These are phyloP conservation scores for Allomyces javanicus DNA, from an alignment of 192 early-diverging fungal genomes.

Conservation along the genomic window DNA sequence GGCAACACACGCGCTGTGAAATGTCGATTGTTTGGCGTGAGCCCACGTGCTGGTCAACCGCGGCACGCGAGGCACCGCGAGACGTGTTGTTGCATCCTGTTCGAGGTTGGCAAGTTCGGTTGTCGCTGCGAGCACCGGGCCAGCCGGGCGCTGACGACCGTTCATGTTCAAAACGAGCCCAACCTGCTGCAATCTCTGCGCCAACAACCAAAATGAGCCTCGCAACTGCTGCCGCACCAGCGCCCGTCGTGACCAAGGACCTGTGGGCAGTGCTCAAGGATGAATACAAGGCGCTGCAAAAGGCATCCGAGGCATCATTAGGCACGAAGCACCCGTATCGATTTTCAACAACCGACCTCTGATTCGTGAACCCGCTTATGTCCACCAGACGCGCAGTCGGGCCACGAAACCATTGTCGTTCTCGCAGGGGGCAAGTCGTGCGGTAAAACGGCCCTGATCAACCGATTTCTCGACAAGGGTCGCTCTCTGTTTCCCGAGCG, in stretches of 20 bases:
- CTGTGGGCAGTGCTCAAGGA: background rate
- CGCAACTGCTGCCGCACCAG: too few species aligned
- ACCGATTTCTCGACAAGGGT: background rate
- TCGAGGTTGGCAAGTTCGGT: too few species aligned
- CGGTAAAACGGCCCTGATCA: background rate
- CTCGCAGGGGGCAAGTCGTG: background rate
- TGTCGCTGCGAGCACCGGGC: too few species aligned
- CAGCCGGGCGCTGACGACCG: too few species aligned
- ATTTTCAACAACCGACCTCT: background rate
- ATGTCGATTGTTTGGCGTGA: too few species aligned
- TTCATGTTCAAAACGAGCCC: too few species aligned
- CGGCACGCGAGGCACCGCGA: too few species aligned
- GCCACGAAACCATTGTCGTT: background rate
- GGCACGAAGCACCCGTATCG: background rate
- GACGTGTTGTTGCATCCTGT: too few species aligned
- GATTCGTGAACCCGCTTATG: background rate
- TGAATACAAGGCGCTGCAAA: background rate
- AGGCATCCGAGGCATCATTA: background rate
- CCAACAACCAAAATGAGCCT: too few species aligned
- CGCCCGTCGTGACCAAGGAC: background rate
- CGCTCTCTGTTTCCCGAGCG: background rate
- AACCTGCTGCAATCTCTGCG: too few species aligned
- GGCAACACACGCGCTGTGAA: too few species aligned
- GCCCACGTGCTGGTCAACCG: too few species aligned
- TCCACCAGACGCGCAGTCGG: background rate